Conservation (phyloP, 768 basidiomycete species). For the Pulveroboletus sp. region DNA sequence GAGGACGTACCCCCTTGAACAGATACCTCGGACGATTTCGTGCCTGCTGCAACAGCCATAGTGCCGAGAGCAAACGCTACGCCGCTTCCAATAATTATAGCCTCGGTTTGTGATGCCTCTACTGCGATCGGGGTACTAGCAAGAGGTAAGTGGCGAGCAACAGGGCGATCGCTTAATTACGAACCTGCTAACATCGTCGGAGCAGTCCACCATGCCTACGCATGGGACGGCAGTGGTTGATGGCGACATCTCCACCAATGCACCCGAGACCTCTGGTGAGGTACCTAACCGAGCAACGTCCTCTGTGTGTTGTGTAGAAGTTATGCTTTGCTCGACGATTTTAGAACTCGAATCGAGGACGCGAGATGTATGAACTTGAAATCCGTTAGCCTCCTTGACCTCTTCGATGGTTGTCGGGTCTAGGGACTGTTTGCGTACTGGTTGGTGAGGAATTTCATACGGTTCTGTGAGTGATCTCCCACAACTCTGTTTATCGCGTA, state of each 20-base stretch:
- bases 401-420: neutral
- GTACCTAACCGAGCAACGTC: neutral
- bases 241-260: neutral
- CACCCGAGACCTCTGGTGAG: neutral
- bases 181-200: slow-evolving; percentile 1
- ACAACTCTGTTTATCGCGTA: neutral
- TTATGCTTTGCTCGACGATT: neutral
- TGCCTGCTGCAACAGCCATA: neutral
- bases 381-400: neutral
- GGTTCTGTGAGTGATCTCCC: neutral
- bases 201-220: neutral
- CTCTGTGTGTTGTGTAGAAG: neutral
- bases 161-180: neutral
- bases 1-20: neutral
- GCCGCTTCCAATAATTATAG: neutral
- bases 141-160: neutral
- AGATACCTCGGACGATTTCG: neutral
- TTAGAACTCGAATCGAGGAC: neutral
- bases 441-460: neutral
- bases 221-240: neutral
- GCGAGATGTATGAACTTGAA: neutral
- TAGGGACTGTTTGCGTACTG: neutral
- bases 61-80: neutral
- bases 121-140: neutral
- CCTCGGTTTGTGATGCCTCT: neutral